These are phyloP conservation scores for Pseudogymnoascus verrucosus DNA, from an alignment of 2,329 filamentous ascomycete genomes.

Conservation along the genomic window DNA sequence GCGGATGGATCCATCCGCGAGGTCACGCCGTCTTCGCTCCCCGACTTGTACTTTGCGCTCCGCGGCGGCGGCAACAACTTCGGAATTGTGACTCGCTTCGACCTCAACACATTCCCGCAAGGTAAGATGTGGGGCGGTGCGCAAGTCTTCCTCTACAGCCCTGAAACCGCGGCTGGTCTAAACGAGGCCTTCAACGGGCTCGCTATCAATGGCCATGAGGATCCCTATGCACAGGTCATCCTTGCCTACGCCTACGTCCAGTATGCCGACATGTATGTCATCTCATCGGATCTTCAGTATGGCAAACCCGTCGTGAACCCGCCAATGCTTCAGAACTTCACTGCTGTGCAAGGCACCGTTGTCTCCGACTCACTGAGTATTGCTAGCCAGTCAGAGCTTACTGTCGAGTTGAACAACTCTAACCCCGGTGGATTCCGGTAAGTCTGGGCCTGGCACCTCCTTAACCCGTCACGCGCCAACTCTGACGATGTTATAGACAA, in stretches of 20 bases:
- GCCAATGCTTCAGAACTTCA: conserved; percentile 16
- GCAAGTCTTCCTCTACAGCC: not conserved
- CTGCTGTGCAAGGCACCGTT: conserved; percentile 12
- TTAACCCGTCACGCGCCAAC: not conserved
- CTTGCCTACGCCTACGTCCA: conserved; percentile 13
- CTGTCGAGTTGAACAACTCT: conserved; percentile 16
- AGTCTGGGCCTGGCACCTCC: not conserved
- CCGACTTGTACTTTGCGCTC: conserved; percentile 45
- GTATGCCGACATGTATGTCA: conserved; percentile 6
- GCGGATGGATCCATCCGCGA: conserved; percentile 24
- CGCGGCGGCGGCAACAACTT: conserved; percentile 51
- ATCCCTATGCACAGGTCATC: conserved; percentile 26
- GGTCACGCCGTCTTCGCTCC: conserved; percentile 21
- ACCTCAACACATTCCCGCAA: conserved; percentile 31
- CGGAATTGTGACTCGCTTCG: conserved; percentile 41
- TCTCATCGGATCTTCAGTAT: conserved; percentile 11
- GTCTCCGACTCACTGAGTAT: conserved; percentile 16
- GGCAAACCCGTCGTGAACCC: conserved; percentile 14
- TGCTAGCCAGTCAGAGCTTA: conserved; percentile 16
- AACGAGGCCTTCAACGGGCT: conserved; percentile 1
- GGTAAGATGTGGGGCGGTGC: conserved; percentile 14
- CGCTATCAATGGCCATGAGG: conserved; percentile 5
- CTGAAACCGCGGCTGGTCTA: not conserved
- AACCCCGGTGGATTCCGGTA: conserved; percentile 19
- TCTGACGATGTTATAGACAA: conserved; percentile 10